Conservation (phyloP, 257 asterid genomes). For the Capsicum chinense region DNA sequence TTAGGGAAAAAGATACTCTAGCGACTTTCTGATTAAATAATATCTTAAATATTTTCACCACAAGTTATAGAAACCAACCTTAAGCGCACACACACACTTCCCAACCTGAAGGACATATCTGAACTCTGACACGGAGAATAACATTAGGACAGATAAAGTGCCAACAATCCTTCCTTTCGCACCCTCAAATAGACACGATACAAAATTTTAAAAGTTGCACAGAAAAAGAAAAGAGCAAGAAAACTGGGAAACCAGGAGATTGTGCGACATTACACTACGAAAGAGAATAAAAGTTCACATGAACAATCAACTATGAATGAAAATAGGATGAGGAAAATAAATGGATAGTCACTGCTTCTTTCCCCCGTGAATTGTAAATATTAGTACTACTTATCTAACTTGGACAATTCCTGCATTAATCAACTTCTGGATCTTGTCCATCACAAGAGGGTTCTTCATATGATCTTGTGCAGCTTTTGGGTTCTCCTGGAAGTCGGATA, state of each 20-base stretch:
- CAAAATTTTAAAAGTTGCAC: neutral
- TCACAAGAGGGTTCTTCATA: conserved; percentile 84
- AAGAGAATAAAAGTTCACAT: neutral
- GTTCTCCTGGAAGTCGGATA: conserved; percentile 78
- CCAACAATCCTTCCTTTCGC: neutral
- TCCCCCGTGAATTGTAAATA: neutral
- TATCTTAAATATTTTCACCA: neutral
- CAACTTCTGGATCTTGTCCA: conserved; percentile 90
- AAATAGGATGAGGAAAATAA: neutral
- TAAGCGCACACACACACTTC: neutral
- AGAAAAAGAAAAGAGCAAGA: neutral
- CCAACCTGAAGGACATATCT: no score
- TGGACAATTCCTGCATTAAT: conserved; percentile 89
- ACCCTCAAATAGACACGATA: neutral
- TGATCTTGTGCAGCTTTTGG: conserved; percentile 84
- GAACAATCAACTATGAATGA: neutral
- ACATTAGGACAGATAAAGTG: neutral
- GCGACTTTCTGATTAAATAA: no score
- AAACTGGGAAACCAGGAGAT: neutral
- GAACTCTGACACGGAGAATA: no score
- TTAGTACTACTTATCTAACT: conserved; percentile 42
- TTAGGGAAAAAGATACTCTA: neutral
- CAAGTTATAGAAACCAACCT: neutral
- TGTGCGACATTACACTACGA: neutral
- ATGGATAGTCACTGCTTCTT: neutral